These are phyloP conservation scores for Coemansia sp. DNA, from an alignment of 192 early-diverging fungal genomes.

Conservation along the genomic window DNA sequence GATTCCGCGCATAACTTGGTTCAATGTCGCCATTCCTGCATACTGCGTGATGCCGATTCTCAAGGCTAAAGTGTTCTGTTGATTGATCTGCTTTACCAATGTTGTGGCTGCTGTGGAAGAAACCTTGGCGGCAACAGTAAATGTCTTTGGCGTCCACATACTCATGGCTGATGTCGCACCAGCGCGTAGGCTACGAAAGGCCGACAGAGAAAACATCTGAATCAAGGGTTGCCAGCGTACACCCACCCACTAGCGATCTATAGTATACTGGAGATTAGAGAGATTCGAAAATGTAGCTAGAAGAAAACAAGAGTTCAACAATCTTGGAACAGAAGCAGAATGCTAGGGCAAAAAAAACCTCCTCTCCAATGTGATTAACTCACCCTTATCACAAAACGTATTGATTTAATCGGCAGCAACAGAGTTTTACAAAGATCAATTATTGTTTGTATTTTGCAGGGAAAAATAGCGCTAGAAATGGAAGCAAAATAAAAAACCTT, in stretches of 20 bases:
- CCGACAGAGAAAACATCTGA: constrained; percentile 39
- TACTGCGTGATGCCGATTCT: constrained; percentile 7
- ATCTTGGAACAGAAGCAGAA: no score
- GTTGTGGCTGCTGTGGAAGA: not conserved
- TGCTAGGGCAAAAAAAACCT: no score
- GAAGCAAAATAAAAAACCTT: not conserved
- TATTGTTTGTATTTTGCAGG: not conserved
- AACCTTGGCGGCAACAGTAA: not conserved
- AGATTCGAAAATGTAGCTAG: not conserved
- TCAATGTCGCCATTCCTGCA: constrained; percentile 79
- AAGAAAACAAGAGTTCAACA: not conserved
- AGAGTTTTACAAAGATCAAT: no score
- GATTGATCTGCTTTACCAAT: constrained; percentile 1
- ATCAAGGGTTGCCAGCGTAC: not conserved
- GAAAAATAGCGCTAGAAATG: not conserved
- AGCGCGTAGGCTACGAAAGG: constrained; percentile 44
- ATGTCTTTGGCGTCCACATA: not conserved
- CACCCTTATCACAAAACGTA: no score
- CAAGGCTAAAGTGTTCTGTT: not conserved
- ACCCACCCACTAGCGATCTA: not conserved
- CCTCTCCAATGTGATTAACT: no score
- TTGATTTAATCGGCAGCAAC: no score
- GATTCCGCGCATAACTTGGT: constrained; percentile 85
- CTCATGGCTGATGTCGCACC: constrained; percentile 11
- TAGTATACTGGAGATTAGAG: not conserved